Conservation (phyloP, 345 rosid species). For the Carallia brachiata region DNA sequence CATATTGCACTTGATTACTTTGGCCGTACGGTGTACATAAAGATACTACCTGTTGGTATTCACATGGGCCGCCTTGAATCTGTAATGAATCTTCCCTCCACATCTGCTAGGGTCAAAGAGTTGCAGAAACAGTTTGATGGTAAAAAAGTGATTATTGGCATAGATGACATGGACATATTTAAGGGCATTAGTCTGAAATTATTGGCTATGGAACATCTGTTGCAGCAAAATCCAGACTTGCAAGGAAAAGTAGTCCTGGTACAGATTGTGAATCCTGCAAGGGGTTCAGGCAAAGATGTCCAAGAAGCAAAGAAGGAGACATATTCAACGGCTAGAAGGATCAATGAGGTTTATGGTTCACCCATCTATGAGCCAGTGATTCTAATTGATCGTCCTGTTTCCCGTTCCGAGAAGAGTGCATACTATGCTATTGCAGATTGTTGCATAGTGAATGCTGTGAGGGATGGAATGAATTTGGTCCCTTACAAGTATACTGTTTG, state of each 20-base stretch:
- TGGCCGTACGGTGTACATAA: conserved; percentile 72
- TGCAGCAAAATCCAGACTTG: conserved; percentile 51
- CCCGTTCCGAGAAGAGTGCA: conserved; percentile 75
- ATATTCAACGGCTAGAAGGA: conserved; percentile 54
- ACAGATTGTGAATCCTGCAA: conserved; percentile 79
- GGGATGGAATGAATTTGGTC: conserved; percentile 88
- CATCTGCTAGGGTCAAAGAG: conserved; percentile 58
- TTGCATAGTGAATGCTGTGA: conserved; percentile 76
- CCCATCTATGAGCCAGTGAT: conserved; percentile 60
- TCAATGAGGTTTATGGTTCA: conserved; percentile 59
- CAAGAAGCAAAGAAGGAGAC: conserved; percentile 72
- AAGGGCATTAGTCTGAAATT: conserved; percentile 77
- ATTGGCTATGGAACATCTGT: conserved; percentile 64
- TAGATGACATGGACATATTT: conserved; percentile 84
- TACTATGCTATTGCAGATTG: conserved; percentile 78
- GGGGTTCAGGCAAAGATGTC: conserved; percentile 69
- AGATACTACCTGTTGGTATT: conserved; percentile 71
- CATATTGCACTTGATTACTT: conserved; percentile 82
- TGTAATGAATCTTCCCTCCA: conserved; percentile 56
- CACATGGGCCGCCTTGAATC: conserved; percentile 76
- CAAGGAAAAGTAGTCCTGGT: conserved; percentile 67
- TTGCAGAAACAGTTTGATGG: conserved; percentile 57
- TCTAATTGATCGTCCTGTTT: conserved; percentile 65
- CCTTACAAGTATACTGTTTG: conserved; percentile 74
- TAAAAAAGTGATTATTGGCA: conserved; percentile 64